phyloP scores from a whole-genome alignment of 2,329 filamentous ascomycete genomes.

The Coniochaeta hoffmannii region DNA sequence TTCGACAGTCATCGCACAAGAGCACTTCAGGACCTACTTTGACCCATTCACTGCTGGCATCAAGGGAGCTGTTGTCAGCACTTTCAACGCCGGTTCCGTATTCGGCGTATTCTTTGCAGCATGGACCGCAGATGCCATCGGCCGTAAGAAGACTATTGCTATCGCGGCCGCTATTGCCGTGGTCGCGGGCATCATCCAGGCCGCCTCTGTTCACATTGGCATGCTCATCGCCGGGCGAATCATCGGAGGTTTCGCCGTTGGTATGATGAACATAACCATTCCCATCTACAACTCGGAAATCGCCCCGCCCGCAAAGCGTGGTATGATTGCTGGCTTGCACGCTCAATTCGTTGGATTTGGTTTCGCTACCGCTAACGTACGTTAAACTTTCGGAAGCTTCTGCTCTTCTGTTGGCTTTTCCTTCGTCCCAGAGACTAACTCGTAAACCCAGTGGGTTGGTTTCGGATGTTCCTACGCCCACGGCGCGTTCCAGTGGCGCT shows the following conservation, averaged over 20 bases:
- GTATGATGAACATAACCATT: conserved; percentile 17
- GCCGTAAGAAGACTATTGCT: conserved; percentile 3
- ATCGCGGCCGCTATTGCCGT: conserved; percentile 3
- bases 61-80: conserved; percentile 4
- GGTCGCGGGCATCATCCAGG: conserved; percentile 6
- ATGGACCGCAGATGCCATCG: not conserved
- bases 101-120: conserved; percentile 6
- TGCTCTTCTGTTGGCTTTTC: not conserved
- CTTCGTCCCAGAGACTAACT: not conserved
- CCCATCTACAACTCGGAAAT: conserved; percentile 23
- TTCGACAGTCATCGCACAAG: conserved; percentile 4
- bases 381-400: conserved; percentile 30
- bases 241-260: conserved; percentile 32
- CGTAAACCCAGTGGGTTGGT: conserved; percentile 21
- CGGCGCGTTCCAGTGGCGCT: conserved; percentile 30
- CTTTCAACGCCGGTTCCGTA: conserved; percentile 3
- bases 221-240: conserved; percentile 21
- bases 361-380: conserved; percentile 28
- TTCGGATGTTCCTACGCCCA: conserved; percentile 27
- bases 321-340: not conserved
- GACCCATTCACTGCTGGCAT: conserved; percentile 1
- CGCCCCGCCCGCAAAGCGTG: conserved; percentile 19
- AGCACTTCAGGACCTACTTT: conserved; percentile 4
- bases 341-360: conserved; percentile 3
- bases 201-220: conserved; percentile 7